Evolutionary conservation across 2,329 filamentous ascomycete species (phyloP).

Genomic region (Ophiostoma fasciatum): DNA sequence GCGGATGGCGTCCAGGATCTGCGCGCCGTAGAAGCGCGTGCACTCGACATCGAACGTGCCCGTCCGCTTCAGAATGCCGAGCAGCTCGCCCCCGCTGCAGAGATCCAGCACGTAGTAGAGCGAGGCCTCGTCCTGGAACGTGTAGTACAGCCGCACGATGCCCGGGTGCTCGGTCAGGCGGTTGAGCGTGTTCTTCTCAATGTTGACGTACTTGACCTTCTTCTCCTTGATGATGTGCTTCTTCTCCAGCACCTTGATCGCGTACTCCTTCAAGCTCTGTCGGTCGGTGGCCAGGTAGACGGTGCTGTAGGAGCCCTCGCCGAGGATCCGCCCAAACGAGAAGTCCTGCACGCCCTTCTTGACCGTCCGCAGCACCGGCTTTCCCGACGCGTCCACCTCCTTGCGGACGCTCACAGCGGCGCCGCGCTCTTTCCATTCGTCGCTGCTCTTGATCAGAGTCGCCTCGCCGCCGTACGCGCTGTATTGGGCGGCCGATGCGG

Average conservation of each 20-base stretch:
- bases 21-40: conserved; percentile 82
- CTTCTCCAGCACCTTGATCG: conserved; percentile 96
- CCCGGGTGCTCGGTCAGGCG: conserved; percentile 91
- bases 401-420: conserved; percentile 73
- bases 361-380: conserved; percentile 65
- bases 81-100: conserved; percentile 78
- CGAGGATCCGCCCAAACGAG: conserved; percentile 76
- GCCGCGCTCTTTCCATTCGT: conserved; percentile 92
- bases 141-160: conserved; percentile 94
- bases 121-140: conserved; percentile 91
- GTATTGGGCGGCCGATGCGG: conserved; percentile 10
- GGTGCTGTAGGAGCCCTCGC: conserved; percentile 95
- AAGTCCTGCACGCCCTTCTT: conserved; percentile 98
- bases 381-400: conserved; percentile 74
- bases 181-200: conserved; percentile 96
- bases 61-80: conserved; percentile 88
- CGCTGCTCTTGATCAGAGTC: conserved; percentile 44
- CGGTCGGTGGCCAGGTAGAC: conserved; percentile 87
- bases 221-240: conserved; percentile 99
- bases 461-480: conserved; percentile 24
- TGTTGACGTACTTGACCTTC: conserved; percentile 99
- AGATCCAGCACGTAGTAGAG: conserved; percentile 94
- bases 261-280: conserved; percentile 89
- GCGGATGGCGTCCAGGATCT: conserved; percentile 90
- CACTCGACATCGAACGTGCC: conserved; percentile 92